Evolutionary conservation across 2,329 filamentous ascomycete species (phyloP), one percentile per base, ranked within the genome.

Genomic region (Hysterium pulicare): DNA sequence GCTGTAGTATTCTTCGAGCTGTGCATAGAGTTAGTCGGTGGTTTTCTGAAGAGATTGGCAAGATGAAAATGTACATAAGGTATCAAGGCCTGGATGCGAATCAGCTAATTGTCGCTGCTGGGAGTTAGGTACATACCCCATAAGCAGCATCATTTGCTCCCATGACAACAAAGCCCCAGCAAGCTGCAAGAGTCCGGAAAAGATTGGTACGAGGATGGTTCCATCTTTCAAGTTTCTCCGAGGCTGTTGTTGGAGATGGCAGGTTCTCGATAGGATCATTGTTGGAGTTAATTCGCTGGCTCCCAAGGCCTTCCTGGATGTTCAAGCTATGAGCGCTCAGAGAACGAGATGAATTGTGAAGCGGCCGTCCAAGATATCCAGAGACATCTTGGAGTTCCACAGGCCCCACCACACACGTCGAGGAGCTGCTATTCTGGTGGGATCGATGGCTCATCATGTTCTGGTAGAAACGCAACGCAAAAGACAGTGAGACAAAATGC

Each of bases 111-210:
- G n/a, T 31, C 15, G 16, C 16, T 4, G 23, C 13, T 15, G 31
- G 8, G 13, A 9, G 4, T 16, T 16, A 23, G 33, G 5, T 19
- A 71, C 74, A 60, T 69, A 81, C 79, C 32, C 83, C 83, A 33
- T 81, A 74, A 19, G 78, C 78, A 8, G 77, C 83, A 65, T 88
- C 84, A 53, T 84, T 85, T 68, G 83, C 76, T 5, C 84, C 84
- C 71, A 85, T 78, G 23, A 86, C 70, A 16, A 82, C 67, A 49
- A 87, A 81, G 4, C 76, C 74, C 64, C 77, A 79, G 53, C 83
- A 79, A 3, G 80, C 76, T 0, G 78, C 72, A 26, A 78, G 62
- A 34, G 79, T 78, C 30, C 82, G 76, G 51, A 70, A 81, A 4
- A 78, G 66, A 57, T 84, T 87, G 32, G 71, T 69, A 7, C 67